Percentiles rank a stretch among this genome's conserved stretches.
These are phyloP conservation scores for Backusella mclennaniae DNA, from an alignment of 192 early-diverging fungal genomes.

Conservation along the genomic window DNA sequence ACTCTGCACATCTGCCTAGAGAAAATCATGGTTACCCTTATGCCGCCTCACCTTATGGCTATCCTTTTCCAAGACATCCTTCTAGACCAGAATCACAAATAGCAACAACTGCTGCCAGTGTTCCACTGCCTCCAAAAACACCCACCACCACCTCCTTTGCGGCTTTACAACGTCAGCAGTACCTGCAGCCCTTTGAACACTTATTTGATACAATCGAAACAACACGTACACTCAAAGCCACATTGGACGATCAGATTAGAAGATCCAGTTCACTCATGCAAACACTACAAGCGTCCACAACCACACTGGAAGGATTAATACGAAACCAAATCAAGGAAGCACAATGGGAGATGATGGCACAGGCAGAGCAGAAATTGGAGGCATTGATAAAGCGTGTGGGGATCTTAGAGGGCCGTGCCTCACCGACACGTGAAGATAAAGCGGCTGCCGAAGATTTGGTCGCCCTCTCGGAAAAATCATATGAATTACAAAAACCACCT, in stretches of 20 bases:
- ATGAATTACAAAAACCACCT: constrained; percentile 22
- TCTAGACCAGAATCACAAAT: constrained; percentile 7
- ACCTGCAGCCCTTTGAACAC: constrained; percentile 53
- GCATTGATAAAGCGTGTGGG: constrained; percentile 16
- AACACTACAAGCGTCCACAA: constrained; percentile 68
- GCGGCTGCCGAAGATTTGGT: background rate
- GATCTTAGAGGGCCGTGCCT: constrained; percentile 6
- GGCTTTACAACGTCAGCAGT: constrained; percentile 48
- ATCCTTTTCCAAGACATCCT: background rate
- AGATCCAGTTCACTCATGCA: constrained; percentile 68
- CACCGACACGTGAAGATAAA: constrained; percentile 9
- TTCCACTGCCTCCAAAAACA: constrained; percentile 44
- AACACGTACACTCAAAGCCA: constrained; percentile 55
- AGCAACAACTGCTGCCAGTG: constrained; percentile 12
- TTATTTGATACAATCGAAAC: constrained; percentile 62
- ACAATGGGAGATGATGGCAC: constrained; percentile 57
- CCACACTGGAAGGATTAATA: constrained; percentile 81
- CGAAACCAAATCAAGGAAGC: constrained; percentile 70
- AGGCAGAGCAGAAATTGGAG: constrained; percentile 47
- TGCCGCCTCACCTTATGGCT: background rate
- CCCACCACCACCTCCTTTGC: constrained; percentile 49
- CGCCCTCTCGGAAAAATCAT: background rate
- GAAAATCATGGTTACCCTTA: background rate
- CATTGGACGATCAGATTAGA: constrained; percentile 77
- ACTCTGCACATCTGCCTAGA: background rate